These are phyloP conservation scores for Graphilbum ipis-grandicollis DNA, from an alignment of 2,329 filamentous ascomycete species.

Conservation along the genomic window DNA sequence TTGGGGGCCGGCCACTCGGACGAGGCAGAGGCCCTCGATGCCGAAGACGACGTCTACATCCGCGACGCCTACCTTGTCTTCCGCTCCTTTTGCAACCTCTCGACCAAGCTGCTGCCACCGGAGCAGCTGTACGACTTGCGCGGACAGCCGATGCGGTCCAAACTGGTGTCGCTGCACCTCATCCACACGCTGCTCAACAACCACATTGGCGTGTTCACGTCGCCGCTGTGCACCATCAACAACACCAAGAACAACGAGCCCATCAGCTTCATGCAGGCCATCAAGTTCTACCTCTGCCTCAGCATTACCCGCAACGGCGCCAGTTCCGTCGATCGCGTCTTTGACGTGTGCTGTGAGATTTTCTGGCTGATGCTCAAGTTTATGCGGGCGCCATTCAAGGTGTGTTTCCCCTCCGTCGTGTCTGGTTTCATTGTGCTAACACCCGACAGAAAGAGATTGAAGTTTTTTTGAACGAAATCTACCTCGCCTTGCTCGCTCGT, in stretches of 20 bases:
- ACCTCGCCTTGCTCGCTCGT: conserved; percentile 78
- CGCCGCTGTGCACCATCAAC: conserved; percentile 78
- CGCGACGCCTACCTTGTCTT: conserved; percentile 96
- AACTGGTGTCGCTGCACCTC: conserved; percentile 84
- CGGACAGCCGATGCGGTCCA: conserved; percentile 92
- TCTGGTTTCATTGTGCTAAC: background rate
- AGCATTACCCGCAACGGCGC: conserved; percentile 90
- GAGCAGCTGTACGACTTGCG: conserved; percentile 88
- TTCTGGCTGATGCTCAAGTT: conserved; percentile 96
- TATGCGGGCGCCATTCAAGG: conserved; percentile 86
- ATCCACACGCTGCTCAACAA: conserved; percentile 94
- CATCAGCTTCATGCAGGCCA: conserved; percentile 81
- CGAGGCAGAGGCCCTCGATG: conserved; percentile 40
- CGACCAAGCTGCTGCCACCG: conserved; percentile 74
- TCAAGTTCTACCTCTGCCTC: conserved; percentile 92
- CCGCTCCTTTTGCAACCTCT: conserved; percentile 91
- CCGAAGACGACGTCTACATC: conserved; percentile 89
- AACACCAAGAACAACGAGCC: conserved; percentile 78
- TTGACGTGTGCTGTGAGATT: conserved; percentile 90
- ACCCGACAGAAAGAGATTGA: conserved; percentile 74
- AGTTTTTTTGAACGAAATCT: conserved; percentile 95
- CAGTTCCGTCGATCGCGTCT: conserved; percentile 79
- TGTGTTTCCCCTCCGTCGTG: conserved; percentile 14
- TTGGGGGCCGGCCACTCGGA: background rate
- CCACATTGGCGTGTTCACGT: conserved; percentile 78